Conservation (phyloP, 2,329 filamentous ascomycete genomes). For the Talaromyces amestolkiae region DNA sequence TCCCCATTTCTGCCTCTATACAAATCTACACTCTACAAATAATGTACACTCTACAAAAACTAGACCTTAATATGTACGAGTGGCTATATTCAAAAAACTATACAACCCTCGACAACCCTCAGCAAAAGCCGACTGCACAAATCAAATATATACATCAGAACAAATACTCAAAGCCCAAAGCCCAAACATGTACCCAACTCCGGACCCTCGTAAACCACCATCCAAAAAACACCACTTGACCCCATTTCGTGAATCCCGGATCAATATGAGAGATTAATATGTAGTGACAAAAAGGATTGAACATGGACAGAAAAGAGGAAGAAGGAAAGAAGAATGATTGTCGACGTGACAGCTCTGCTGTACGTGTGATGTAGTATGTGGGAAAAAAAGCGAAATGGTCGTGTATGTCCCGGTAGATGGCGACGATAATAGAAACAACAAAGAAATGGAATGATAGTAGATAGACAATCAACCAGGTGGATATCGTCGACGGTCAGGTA, state of each 20-base stretch:
- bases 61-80: not conserved
- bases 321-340: not conserved
- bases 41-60: too few relatives aligned
- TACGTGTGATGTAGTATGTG: not conserved
- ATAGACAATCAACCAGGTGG: not conserved
- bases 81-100: not conserved
- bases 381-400: not conserved
- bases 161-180: not conserved
- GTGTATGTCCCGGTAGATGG: not conserved
- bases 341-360: conserved; percentile 10
- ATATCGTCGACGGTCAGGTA: not conserved
- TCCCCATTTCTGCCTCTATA: not conserved
- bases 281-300: not conserved
- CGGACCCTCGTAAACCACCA: not conserved
- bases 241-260: not conserved
- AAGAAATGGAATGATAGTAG: not conserved
- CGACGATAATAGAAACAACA: not conserved
- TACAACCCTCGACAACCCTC: not conserved
- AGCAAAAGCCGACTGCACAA: not conserved
- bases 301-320: not conserved
- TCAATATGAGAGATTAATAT: not conserved
- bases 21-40: not conserved
- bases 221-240: not conserved
- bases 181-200: not conserved
- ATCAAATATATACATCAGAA: conserved; percentile 6